phyloP scores from a whole-genome alignment of 805 yeast species.

The Teunomyces atbi region DNA sequence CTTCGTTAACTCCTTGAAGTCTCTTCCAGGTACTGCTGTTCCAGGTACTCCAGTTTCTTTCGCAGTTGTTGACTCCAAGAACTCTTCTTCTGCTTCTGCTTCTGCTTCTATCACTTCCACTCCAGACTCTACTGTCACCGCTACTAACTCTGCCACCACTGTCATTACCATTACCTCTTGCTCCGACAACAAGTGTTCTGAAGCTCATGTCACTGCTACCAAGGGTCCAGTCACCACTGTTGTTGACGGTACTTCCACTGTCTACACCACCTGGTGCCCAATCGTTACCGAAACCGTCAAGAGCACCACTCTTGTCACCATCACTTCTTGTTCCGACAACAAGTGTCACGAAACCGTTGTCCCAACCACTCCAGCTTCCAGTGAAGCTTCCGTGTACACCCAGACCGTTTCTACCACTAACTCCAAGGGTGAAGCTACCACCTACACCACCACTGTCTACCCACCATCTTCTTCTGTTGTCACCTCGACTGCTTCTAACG shows the following conservation, averaged over 20 bases:
- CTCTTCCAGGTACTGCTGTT: conserved; percentile 26
- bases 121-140: conserved; percentile 11
- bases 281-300: conserved; percentile 8
- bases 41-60: conserved; percentile 13
- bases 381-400: conserved; percentile 31
- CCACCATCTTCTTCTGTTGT: conserved; percentile 9
- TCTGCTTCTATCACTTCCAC: conserved; percentile 9
- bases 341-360: conserved; percentile 19
- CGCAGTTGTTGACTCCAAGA: conserved; percentile 15
- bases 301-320: conserved; percentile 30
- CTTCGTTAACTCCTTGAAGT: conserved; percentile 21
- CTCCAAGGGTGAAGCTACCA: conserved; percentile 25
- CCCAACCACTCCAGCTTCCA: conserved; percentile 34
- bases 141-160: conserved; percentile 15
- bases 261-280: conserved; percentile 43
- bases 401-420: conserved; percentile 18
- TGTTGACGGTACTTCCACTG: conserved; percentile 32
- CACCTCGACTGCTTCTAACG: conserved; percentile 9
- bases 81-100: conserved; percentile 9
- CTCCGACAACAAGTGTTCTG: conserved; percentile 27
- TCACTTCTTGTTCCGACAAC: conserved; percentile 36
- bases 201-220: conserved; percentile 15
- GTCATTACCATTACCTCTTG: conserved; percentile 41
- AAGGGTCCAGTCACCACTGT: conserved; percentile 26
- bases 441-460: conserved; percentile 8